phyloP scores from a whole-genome alignment of 495 filamentous ascomycete species.

The Hypoxylon trugodes region DNA sequence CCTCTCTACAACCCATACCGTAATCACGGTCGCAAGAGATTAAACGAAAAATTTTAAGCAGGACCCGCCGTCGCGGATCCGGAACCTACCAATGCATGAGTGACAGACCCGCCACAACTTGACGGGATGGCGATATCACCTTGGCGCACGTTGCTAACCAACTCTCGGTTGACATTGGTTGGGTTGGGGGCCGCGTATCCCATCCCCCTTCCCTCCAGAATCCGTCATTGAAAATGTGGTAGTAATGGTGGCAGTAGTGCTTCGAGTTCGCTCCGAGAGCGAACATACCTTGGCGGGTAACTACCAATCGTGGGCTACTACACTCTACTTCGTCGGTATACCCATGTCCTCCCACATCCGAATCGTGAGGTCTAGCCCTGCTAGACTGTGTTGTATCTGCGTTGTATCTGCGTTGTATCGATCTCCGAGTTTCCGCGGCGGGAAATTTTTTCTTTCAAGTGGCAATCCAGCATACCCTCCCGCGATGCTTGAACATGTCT shows the following conservation, averaged over 20 bases:
- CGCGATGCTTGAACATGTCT: constrained; percentile 16
- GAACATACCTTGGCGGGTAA: constrained; percentile 11
- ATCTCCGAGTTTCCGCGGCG: constrained; percentile 27
- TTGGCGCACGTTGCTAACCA: constrained; percentile 41
- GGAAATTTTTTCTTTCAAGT: constrained; percentile 7
- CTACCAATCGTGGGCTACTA: constrained; percentile 1
- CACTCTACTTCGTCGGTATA: neutral
- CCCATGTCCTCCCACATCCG: constrained; percentile 7
- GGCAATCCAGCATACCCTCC: constrained; percentile 11
- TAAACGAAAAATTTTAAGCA: constrained; percentile 15
- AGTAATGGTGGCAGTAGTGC: too few species aligned
- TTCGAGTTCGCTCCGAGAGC: neutral
- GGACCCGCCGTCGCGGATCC: constrained; percentile 41
- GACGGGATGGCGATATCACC: constrained; percentile 26
- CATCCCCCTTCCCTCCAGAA: constrained; percentile 2
- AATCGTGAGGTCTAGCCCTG: constrained; percentile 10
- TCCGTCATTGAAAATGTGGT: constrained; percentile 1
- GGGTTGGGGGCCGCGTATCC: constrained; percentile 35
- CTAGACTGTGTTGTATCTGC: constrained; percentile 8
- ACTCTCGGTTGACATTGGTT: constrained; percentile 25
- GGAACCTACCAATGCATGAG: constrained; percentile 39
- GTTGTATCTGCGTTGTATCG: constrained; percentile 15
- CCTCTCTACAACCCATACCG: constrained; percentile 12
- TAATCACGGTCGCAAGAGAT: constrained; percentile 8
- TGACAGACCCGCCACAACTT: constrained; percentile 33